These are phyloP conservation scores for Orbilia oligospora DNA, from an alignment of 2,329 filamentous ascomycete genomes.

Conservation along the genomic window DNA sequence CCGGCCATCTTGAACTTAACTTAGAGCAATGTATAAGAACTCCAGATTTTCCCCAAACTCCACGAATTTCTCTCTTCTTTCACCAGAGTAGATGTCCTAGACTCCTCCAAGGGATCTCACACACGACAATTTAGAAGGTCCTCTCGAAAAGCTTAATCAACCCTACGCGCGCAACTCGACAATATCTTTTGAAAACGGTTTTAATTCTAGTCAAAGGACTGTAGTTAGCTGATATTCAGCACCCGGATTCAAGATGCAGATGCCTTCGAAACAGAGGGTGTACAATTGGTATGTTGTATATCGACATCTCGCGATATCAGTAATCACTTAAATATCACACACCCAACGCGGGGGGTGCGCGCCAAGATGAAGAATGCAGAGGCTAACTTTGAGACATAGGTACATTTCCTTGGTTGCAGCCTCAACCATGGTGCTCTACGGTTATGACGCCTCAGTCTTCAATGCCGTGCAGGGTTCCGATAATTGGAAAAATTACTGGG, in stretches of 20 bases:
- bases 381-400: slow-evolving; percentile 67
- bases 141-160: slow-evolving; percentile 11
- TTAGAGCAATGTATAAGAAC: slow-evolving; percentile 60
- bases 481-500: slow-evolving; percentile 74
- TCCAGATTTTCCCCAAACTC: slow-evolving; percentile 60
- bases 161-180: slow-evolving; percentile 11
- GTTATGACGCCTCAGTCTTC: slow-evolving; percentile 81
- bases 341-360: slow-evolving; percentile 24
- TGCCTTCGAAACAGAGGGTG: slow-evolving; percentile 66
- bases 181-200: slow-evolving; percentile 37
- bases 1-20: slow-evolving; percentile 56
- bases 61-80: slow-evolving; percentile 34
- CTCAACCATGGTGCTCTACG: slow-evolving; percentile 81
- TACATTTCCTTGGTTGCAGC: slow-evolving; percentile 79
- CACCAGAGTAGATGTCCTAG: slow-evolving; percentile 58
- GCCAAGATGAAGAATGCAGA: not conserved
- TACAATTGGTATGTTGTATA: slow-evolving; percentile 69
- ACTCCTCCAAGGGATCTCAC: slow-evolving; percentile 53
- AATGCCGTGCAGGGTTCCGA: slow-evolving; percentile 79
- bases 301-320: not conserved
- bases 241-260: slow-evolving; percentile 64
- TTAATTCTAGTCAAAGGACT: slow-evolving; percentile 29
- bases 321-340: slow-evolving; percentile 15
- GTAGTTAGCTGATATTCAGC: slow-evolving; percentile 36
- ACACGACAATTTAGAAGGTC: slow-evolving; percentile 44